phyloP scores from a whole-genome alignment of 108 stramenopile genomes.

The Skeletonema grethae region DNA sequence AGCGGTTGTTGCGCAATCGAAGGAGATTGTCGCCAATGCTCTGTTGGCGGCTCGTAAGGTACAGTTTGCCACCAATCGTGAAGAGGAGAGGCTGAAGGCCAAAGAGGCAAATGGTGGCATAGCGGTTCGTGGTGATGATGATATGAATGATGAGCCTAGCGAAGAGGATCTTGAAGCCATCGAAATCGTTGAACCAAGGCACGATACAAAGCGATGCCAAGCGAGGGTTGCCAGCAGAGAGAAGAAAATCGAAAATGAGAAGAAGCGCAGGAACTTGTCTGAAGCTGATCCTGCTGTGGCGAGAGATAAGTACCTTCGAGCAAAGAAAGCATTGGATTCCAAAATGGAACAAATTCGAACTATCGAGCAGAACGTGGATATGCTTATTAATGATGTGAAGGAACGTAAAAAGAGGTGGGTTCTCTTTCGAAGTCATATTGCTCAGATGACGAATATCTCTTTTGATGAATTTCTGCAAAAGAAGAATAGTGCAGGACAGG shows the following conservation, averaged over 20 bases:
- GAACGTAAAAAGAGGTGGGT: conserved; percentile 59
- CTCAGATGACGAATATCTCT: conserved; percentile 47
- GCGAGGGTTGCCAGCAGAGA: conserved; percentile 44
- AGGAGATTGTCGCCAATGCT: conserved; percentile 53
- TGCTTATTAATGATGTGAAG: conserved; percentile 53
- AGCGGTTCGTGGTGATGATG: conserved; percentile 20
- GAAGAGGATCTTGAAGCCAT: conserved; percentile 73
- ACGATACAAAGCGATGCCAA: conserved; percentile 57
- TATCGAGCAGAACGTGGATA: conserved; percentile 36
- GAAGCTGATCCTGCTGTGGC: conserved; percentile 67
- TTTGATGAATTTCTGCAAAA: conserved; percentile 82
- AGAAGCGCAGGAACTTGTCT: conserved; percentile 53
- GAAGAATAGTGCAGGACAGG: conserved; percentile 75
- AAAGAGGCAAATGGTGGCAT: conserved; percentile 17
- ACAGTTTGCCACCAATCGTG: conserved; percentile 18
- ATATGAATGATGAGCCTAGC: conserved; percentile 51
- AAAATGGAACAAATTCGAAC: conserved; percentile 62
- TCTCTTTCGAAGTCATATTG: conserved; percentile 66
- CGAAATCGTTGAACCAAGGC: conserved; percentile 36
- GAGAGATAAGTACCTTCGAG: conserved; percentile 68
- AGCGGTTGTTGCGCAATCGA: conserved; percentile 50
- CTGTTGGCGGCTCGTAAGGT: conserved; percentile 21
- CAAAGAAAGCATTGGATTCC: conserved; percentile 54
- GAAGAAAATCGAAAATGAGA: conserved; percentile 66
- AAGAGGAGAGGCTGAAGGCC: conserved; percentile 24